Base-by-base conservation (phyloP, 2,329 filamentous ascomycete species). In the Bipolaris gigantea region DNA sequence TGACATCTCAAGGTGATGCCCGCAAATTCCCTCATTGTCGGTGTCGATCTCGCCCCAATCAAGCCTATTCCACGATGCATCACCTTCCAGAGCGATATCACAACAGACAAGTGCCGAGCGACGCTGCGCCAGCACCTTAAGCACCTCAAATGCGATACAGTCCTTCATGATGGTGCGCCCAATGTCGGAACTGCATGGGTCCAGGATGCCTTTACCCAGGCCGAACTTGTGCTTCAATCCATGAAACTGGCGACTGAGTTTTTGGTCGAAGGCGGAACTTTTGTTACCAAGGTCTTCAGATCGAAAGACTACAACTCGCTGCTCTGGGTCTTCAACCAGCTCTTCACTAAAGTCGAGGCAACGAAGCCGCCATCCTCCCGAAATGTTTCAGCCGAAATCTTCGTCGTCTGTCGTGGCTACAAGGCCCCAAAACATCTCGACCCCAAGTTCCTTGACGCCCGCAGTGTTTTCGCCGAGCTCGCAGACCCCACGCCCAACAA, bases 121-220 rank as follows among this genome's bases (percentile, higher is more conserved):
- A 97, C 90, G 1, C 90, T 99, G 59, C 83, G 92, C 68, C 84
- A 88, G 55, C 92, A 99, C 70, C 78, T 99, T 44, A 97, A 97
- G 78, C 92, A 90, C 10, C 93, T 91, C 89, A 97, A 97, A 75
- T 92, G 90, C 18, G 94, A 99, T 73, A 91, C 89, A 0, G 94
- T 99, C 5, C 81, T 99, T 35, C 94, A 99, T 78, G 94, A 99
- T 73, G 94, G 94, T 76, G 94, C 94, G 1, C 94, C 94, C 42
- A 99, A 99, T 69, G 94, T 99, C 53, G 94, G 94, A 86, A 93
- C 92, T 0, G 92, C 94, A 0, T 99, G 94, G 94, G 89, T 92
- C 39, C 94, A 99, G 78, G 94, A 99, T 80, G 94, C 94, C 40
- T 99, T 96, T 83, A 93, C 93, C 59, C 94, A 99, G 77, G 94